Base-by-base conservation (phyloP, 371 early-diverging fungal species). In the Haplosporangium sp. region DNA sequence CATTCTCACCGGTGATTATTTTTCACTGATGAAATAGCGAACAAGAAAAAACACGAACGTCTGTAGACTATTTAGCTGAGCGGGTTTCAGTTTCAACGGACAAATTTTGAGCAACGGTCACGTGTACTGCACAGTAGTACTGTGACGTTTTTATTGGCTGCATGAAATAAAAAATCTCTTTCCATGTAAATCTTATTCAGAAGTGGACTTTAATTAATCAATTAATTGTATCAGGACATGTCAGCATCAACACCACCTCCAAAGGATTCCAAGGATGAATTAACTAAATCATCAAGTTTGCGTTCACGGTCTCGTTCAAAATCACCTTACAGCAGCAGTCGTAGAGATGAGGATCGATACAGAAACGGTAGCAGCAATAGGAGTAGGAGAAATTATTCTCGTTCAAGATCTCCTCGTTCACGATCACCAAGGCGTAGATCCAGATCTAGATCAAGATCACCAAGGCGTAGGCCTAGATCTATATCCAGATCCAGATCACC, bases 371-470 rank as follows among this genome's bases (percentile, higher is more conserved):
- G 55, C 44, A 61, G 52, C 19, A 55, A 58, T 37, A 61, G 35
- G 10, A 56, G 34, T 34, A 50, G 38, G n/a, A 53, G 72, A n/a
- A 55, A 53, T 15, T 38, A 64, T 42, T 71, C 72, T 39, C 65
- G 67, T 27, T 76, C 71, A 57, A 53, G 71, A 57, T 71, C 77
- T 1, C 71, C 72, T 19, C 70, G 67, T 27, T 76, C 71, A 57
- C 56, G 71, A 48, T 71, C 77, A 1, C 71, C 71, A 15, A 61
- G 65, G 58, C 44, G 67, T 11, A 27, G 27, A 27, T 27, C 27
- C 27, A 27, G 27, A 27, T 27, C 27, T 27, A 27, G 27, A 27
- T 27, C 27, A 27, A 27, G 7, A 40, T 55, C 59, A 47, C 67
- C 74, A 27, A 40, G 48, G n/a, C 52, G 52, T 52, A 55, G 55